These are phyloP conservation scores for Ceratocystis cubensis DNA, from an alignment of 2,329 filamentous ascomycete species.

Conservation along the genomic window DNA sequence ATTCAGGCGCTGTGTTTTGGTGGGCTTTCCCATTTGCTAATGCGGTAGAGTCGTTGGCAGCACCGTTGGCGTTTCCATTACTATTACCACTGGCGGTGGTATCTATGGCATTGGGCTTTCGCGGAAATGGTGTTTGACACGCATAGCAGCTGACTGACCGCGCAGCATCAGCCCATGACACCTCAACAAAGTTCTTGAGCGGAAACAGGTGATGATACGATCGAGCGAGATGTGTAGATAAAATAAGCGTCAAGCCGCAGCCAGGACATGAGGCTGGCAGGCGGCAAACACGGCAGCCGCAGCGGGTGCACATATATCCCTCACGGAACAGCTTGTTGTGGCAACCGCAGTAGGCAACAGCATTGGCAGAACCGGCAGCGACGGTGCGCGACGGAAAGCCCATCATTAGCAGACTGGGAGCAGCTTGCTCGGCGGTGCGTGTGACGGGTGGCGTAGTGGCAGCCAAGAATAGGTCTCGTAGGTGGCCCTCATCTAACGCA, in stretches of 20 bases:
- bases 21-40: not conserved
- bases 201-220: conserved; percentile 91
- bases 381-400: conserved; percentile 84
- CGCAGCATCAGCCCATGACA: conserved; percentile 63
- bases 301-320: conserved; percentile 84
- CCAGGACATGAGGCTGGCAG: conserved; percentile 83
- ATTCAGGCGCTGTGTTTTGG: not conserved
- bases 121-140: conserved; percentile 63
- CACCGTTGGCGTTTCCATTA: conserved; percentile 15
- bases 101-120: conserved; percentile 25
- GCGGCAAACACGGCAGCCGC: conserved; percentile 75
- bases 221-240: conserved; percentile 85
- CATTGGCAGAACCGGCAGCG: conserved; percentile 44
- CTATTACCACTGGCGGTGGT: conserved; percentile 4
- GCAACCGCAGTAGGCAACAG: conserved; percentile 73
- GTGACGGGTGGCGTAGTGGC: conserved; percentile 83
- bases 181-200: conserved; percentile 78
- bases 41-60: not conserved
- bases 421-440: conserved; percentile 46
- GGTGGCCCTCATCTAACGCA: conserved; percentile 64
- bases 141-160: conserved; percentile 58
- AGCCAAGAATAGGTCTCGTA: conserved; percentile 75
- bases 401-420: conserved; percentile 78
- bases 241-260: conserved; percentile 81
- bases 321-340: conserved; percentile 71